Conservation (phyloP, 1,139 yeast genomes). For the Pichia sp. region DNA sequence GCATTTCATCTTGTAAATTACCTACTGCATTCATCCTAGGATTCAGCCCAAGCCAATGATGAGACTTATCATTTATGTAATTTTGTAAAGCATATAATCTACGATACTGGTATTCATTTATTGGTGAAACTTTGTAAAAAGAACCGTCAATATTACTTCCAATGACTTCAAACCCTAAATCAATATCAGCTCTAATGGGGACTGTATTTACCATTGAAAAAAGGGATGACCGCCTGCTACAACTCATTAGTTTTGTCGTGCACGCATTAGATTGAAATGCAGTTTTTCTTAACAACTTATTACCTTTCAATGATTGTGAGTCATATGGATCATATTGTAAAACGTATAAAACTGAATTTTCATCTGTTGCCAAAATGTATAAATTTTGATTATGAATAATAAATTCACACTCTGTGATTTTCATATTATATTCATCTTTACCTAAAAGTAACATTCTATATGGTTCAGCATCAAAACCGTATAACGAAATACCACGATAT, state of each 20-base stretch:
- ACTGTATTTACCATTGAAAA: conserved; percentile 27
- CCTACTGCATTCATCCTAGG: conserved; percentile 66
- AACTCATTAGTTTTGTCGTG: conserved; percentile 45
- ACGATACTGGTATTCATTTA: conserved; percentile 69
- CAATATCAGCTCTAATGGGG: conserved; percentile 18
- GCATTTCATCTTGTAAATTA: conserved; percentile 32
- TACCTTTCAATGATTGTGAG: conserved; percentile 76
- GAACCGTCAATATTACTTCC: conserved; percentile 81
- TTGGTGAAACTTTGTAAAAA: conserved; percentile 65
- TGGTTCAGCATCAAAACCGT: conserved; percentile 94
- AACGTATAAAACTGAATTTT: conserved; percentile 61
- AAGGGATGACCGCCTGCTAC: conserved; percentile 20
- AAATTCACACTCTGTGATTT: conserved; percentile 61
- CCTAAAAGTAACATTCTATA: conserved; percentile 77
- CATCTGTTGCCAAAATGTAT: conserved; percentile 63
- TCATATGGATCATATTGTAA: conserved; percentile 91
- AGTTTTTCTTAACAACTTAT: conserved; percentile 60
- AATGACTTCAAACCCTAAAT: conserved; percentile 45
- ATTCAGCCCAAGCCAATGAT: conserved; percentile 72
- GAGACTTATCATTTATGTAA: conserved; percentile 71
- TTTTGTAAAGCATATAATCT: conserved; percentile 82
- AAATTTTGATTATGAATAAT: conserved; percentile 65
- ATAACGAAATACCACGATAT: conserved; percentile 70
- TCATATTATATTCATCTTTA: conserved; percentile 59
- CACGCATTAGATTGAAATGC: conserved; percentile 63